These are phyloP conservation scores for Crucibulum cyathiforme DNA, from an alignment of 1,284 basidiomycete species.

Conservation along the genomic window DNA sequence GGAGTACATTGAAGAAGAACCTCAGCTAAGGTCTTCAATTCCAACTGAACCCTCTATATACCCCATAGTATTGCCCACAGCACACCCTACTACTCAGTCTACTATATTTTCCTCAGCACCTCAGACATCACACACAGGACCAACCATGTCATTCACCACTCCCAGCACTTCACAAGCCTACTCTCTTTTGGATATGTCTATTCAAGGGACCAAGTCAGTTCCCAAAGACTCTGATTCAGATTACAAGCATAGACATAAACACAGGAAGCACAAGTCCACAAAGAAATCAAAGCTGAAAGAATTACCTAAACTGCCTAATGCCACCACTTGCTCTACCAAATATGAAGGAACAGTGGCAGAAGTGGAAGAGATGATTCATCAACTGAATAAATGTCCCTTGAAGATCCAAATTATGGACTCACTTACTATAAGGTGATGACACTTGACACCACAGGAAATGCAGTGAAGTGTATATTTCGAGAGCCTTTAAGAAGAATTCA, in stretches of 20 bases:
- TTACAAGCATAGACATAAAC: not conserved
- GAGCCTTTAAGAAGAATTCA: not conserved
- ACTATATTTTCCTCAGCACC: too few relatives aligned
- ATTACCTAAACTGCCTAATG: too few relatives aligned
- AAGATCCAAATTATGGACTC: not conserved
- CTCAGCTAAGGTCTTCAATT: too few relatives aligned
- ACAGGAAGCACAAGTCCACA: not conserved
- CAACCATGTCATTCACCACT: too few relatives aligned
- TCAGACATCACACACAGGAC: too few relatives aligned
- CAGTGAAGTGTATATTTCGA: not conserved
- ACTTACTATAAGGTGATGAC: not conserved
- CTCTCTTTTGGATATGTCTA: conserved; percentile 4
- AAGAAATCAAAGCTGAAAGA: not conserved
- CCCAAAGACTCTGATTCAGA: not conserved
- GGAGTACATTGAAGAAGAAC: too few relatives aligned
- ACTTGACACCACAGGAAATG: not conserved
- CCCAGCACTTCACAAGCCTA: too few relatives aligned
- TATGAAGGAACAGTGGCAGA: not conserved
- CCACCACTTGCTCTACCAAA: too few relatives aligned
- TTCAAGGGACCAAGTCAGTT: conserved; percentile 2
- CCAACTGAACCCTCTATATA: too few relatives aligned
- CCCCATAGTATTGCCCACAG: too few relatives aligned
- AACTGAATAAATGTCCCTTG: not conserved
- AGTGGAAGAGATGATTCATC: not conserved
- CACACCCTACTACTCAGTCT: too few relatives aligned